These are phyloP conservation scores for Diversispora eburnea DNA, from an alignment of 192 early-diverging fungal genomes.

Conservation along the genomic window DNA sequence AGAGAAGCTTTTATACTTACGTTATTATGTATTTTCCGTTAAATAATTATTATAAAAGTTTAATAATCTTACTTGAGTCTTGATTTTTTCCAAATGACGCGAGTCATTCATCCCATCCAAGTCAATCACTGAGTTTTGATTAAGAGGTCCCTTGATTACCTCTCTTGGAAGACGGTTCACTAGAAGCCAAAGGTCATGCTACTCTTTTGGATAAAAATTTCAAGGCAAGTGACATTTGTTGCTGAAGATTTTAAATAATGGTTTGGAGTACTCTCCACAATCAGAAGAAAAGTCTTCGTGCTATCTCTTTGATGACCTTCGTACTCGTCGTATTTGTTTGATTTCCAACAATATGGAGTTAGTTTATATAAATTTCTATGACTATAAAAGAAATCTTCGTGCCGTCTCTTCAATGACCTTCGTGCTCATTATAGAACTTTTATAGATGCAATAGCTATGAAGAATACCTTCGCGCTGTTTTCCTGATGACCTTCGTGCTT, in stretches of 20 bases:
- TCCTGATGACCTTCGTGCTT: neutral
- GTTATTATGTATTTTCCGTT: no score
- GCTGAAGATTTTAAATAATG: neutral
- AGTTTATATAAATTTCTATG: neutral
- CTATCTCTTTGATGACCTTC: neutral
- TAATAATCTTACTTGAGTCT: no score
- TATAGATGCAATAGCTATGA: neutral
- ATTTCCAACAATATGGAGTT: no score
- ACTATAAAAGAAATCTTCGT: neutral
- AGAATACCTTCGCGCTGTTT: neutral
- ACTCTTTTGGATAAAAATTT: slow-evolving; percentile 1
- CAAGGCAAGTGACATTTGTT: neutral
- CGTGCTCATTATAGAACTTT: slow-evolving; percentile 3
- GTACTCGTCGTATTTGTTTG: no score
- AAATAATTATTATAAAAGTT: no score
- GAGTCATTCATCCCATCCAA: no score
- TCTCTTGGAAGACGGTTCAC: neutral
- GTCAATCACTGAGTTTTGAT: no score
- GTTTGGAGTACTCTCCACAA: neutral
- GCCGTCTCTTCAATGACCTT: slow-evolving; percentile 3
- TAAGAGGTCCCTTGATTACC: slow-evolving; percentile 8
- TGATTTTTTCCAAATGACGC: no score
- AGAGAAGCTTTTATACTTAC: slow-evolving; percentile 11
- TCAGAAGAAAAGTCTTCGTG: neutral
- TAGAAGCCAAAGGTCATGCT: no score